Conservation (phyloP, 768 basidiomycete genomes). For the Auriculariales sp. region DNA sequence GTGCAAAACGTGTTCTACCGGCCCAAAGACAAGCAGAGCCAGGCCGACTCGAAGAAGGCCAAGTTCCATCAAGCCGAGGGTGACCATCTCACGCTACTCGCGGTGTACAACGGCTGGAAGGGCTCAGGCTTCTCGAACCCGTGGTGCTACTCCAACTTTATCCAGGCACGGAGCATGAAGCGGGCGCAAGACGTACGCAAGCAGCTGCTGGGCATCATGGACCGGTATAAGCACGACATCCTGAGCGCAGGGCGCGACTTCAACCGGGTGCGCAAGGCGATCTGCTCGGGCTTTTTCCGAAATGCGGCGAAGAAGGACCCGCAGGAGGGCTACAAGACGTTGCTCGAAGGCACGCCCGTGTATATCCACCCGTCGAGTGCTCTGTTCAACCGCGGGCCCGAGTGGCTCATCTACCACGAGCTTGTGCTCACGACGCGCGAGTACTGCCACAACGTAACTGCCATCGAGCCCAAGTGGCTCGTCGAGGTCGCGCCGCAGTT, state of each 20-base stretch:
- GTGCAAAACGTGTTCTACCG: slow-evolving; percentile 95
- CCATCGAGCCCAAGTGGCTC: slow-evolving; percentile 96
- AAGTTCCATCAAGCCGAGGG: slow-evolving; percentile 99
- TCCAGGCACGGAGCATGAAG: slow-evolving; percentile 93
- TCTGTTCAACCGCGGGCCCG: slow-evolving; percentile 90
- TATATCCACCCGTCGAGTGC: slow-evolving; percentile 97
- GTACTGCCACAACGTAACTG: slow-evolving; percentile 86
- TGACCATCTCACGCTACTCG: slow-evolving; percentile 79
- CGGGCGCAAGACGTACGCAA: slow-evolving; percentile 96
- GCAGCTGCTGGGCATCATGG: slow-evolving; percentile 97
- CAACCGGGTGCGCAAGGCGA: slow-evolving; percentile 85
- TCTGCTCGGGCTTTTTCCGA: slow-evolving; percentile 95
- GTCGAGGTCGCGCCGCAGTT: slow-evolving; percentile 96
- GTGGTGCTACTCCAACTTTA: slow-evolving; percentile 99
- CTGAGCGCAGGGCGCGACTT: slow-evolving; percentile 84
- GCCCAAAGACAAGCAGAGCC: slow-evolving; percentile 98
- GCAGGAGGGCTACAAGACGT: slow-evolving; percentile 95
- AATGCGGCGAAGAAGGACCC: slow-evolving; percentile 98
- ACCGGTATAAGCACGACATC: slow-evolving; percentile 94
- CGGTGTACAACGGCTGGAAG: slow-evolving; percentile 99
- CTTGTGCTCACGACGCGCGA: slow-evolving; percentile 91
- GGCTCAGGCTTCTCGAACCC: slow-evolving; percentile 91
- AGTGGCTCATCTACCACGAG: slow-evolving; percentile 95
- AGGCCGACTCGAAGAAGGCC: slow-evolving; percentile 98
- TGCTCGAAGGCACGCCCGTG: slow-evolving; percentile 95